Evolutionary conservation across 2,329 filamentous ascomycete species (phyloP).

Genomic region (Parasarocladium wereldwijsianum): DNA sequence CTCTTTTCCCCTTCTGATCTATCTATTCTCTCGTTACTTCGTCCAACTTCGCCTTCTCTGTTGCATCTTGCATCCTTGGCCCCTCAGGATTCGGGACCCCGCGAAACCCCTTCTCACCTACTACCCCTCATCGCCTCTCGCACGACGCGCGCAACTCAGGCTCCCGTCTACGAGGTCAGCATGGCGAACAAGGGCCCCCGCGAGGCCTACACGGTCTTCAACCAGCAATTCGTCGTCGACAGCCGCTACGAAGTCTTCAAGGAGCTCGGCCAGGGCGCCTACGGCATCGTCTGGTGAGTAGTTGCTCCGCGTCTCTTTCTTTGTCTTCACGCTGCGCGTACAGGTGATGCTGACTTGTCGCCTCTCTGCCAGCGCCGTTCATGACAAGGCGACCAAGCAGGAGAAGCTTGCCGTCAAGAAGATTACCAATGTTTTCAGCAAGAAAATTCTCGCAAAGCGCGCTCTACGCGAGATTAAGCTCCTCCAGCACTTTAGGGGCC

Average conservation of each 20-base stretch:
- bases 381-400: constrained; percentile 80
- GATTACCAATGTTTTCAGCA: constrained; percentile 99
- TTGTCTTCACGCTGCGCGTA: constrained; percentile 3
- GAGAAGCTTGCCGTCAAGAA: constrained; percentile 95
- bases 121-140: constrained; percentile 4
- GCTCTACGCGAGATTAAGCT: constrained; percentile 97
- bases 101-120: not conserved
- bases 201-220: constrained; percentile 98
- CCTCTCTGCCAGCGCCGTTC: constrained; percentile 55
- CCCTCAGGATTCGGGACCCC: not conserved
- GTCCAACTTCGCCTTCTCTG: no score
- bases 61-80: not conserved
- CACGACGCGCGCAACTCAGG: no score
- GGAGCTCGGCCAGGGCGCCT: constrained; percentile 94
- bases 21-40: no score
- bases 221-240: constrained; percentile 97
- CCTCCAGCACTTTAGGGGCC: constrained; percentile 88
- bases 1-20: no score
- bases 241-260: constrained; percentile 98
- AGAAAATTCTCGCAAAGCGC: constrained; percentile 98
- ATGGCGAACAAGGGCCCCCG: no score
- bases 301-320: constrained; percentile 4
- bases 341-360: constrained; percentile 10
- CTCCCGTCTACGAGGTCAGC: no score
- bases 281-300: constrained; percentile 89